phyloP scores from a whole-genome alignment of 2,329 filamentous ascomycete genomes.

The Aspergillus sclerotialis region DNA sequence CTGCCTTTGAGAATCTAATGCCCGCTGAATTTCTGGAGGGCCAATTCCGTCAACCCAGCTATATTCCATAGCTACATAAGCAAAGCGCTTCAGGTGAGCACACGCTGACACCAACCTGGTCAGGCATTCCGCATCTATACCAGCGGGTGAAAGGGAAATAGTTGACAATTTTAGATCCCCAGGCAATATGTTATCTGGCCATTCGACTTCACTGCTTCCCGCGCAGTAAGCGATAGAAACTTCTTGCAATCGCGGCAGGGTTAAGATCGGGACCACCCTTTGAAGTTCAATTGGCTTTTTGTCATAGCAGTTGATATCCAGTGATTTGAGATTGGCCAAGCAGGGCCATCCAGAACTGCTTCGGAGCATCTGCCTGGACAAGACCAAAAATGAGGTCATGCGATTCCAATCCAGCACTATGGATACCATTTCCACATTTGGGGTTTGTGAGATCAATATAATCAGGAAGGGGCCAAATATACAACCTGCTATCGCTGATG shows the following conservation, averaged over 20 bases:
- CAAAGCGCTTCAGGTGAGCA: neutral
- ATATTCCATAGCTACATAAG: neutral
- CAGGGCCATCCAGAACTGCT: neutral
- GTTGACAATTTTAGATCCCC: neutral
- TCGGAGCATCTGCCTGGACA: neutral
- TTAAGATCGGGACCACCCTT: slow-evolving; percentile 1
- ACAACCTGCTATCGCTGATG: neutral
- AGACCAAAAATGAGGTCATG: neutral
- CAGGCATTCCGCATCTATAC: neutral
- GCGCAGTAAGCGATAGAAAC: slow-evolving; percentile 1
- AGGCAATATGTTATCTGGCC: neutral
- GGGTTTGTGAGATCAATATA: neutral
- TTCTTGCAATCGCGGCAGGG: slow-evolving; percentile 3
- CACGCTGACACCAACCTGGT: neutral
- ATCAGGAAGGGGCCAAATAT: neutral
- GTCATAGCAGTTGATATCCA: neutral
- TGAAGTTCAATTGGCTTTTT: neutral
- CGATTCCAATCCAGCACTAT: neutral
- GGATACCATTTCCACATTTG: neutral
- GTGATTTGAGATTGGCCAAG: neutral
- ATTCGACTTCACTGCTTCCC: neutral
- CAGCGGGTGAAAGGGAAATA: neutral
- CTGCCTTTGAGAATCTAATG: slow-evolving; percentile 1
- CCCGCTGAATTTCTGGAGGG: slow-evolving; percentile 1
- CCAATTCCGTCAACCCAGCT: neutral